Percentiles rank a stretch among this genome's conserved stretches.
Conservation (phyloP, 2,329 filamentous ascomycete species). For the Fusarium nodosum region DNA sequence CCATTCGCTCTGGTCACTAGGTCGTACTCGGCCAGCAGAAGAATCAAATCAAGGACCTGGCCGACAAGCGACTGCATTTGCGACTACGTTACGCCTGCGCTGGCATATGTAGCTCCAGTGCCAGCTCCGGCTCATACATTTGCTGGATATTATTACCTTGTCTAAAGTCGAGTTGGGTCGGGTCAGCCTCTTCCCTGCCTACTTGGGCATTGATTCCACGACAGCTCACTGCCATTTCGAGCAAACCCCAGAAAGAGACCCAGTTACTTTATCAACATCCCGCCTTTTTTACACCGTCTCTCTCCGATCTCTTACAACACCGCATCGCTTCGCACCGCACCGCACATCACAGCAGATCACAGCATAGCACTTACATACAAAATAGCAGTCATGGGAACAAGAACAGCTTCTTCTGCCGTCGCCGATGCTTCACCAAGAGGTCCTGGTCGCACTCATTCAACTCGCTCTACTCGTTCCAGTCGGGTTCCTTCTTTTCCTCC, state of each 20-base stretch:
- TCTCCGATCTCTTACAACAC: slow-evolving; percentile 26
- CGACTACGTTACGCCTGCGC: slow-evolving; percentile 24
- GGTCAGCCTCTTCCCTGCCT: slow-evolving; percentile 25
- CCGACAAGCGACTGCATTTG: slow-evolving; percentile 11
- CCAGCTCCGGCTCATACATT: slow-evolving; percentile 12
- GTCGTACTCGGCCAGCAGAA: slow-evolving; percentile 18
- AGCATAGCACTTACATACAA: slow-evolving; percentile 1
- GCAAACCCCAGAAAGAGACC: slow-evolving; percentile 34
- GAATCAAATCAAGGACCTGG: slow-evolving; percentile 19
- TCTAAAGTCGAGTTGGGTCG: slow-evolving; percentile 3
- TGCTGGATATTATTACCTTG: slow-evolving; percentile 10
- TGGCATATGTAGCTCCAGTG: slow-evolving; percentile 28
- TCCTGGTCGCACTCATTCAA: slow-evolving; percentile 55
- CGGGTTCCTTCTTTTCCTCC: slow-evolving; percentile 41
- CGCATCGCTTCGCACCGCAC: slow-evolving; percentile 13
- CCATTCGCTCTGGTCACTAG: slow-evolving; percentile 1
- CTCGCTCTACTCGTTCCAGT: slow-evolving; percentile 51
- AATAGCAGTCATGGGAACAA: slow-evolving; percentile 43
- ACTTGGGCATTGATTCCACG: slow-evolving; percentile 34
- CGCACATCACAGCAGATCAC: slow-evolving; percentile 10
- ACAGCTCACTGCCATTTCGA: slow-evolving; percentile 40
- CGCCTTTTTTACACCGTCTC: slow-evolving; percentile 35
- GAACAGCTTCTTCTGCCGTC: slow-evolving; percentile 43
- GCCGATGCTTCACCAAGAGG: slow-evolving; percentile 47
- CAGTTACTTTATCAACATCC: slow-evolving; percentile 30